Base-by-base conservation (phyloP, 306 rosid genomes). In the Heteromeles arbutifolia region DNA sequence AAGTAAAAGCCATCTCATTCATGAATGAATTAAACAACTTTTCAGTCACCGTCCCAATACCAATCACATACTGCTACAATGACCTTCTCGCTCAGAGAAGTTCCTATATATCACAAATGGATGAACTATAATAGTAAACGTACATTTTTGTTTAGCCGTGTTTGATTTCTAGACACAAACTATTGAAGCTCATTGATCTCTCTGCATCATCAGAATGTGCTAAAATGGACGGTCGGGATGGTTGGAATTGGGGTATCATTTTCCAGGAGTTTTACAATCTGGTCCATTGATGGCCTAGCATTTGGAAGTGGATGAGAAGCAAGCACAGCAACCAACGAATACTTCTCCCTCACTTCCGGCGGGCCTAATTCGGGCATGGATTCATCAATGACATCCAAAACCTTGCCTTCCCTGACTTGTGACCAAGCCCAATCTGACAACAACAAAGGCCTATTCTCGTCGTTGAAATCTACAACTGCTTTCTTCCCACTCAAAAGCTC, bases 261-360 rank as follows among this genome's bases (percentile, higher is more conserved):
- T 24, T 82, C 82, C 63, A 82, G 21, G 9, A 77, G 62, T 62
- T 82, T 77, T 19, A 77, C 82, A 61, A 77, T 29, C 29, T 82
- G 85, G 14, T 82, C 85, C 85, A 73, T 82, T 61, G 82, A 73
- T 15, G 79, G 82, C 85, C 82, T 68, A 4, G 79, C 82, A 52
- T 73, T 57, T 17, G 67, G 54, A 48, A 37, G 54, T 5, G 85
- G 79, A 77, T 73, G 85, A 48, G 79, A 68, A 73, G 79, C 78
- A 45, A 82, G 76, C 43, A 77, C 73, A 45, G 82, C 79, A 43
- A 77, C 64, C 14, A 77, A 15, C 32, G 74, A 63, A 68, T 73
- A 62, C 39, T 39, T 78, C 74, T 82, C 85, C 79, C 77, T 73
- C 10, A 73, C 72, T 45, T 62, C 70, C 9, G 31, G 48, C 10